These are phyloP conservation scores for Xylaria sp. DNA, from an alignment of 2,329 filamentous ascomycete species.

Conservation along the genomic window DNA sequence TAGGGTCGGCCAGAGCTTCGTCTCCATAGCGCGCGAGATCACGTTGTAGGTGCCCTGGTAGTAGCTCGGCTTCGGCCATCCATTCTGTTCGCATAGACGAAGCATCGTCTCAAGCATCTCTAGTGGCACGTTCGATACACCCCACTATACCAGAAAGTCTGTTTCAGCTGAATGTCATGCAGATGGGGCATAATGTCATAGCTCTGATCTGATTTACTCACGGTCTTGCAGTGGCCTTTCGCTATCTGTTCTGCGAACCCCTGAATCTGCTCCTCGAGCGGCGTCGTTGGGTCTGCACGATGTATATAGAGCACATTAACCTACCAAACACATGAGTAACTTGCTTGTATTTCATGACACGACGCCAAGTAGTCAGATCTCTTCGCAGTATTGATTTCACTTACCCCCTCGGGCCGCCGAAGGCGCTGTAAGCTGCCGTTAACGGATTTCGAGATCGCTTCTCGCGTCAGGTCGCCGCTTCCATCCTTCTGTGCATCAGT, in stretches of 20 bases:
- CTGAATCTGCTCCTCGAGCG: constrained; percentile 52
- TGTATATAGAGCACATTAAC: constrained; percentile 54
- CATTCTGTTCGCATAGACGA: constrained; percentile 49
- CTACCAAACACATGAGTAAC: constrained; percentile 26
- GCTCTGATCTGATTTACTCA: constrained; percentile 39
- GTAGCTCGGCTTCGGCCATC: constrained; percentile 52
- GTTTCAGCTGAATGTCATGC: neutral
- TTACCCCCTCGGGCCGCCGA: constrained; percentile 31
- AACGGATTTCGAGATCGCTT: constrained; percentile 46
- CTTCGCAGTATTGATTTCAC: neutral
- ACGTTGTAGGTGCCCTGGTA: constrained; percentile 57
- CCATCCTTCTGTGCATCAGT: constrained; percentile 47
- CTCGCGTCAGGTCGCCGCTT: constrained; percentile 46
- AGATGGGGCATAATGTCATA: neutral
- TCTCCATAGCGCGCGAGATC: constrained; percentile 52
- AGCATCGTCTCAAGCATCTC: constrained; percentile 49
- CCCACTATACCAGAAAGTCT: constrained; percentile 42
- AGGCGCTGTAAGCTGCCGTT: constrained; percentile 48
- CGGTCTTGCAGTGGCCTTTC: constrained; percentile 43
- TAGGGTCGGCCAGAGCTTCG: constrained; percentile 51
- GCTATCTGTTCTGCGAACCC: constrained; percentile 50
- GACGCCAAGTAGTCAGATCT: neutral
- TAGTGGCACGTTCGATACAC: constrained; percentile 53
- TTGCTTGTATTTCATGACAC: too few relatives aligned
- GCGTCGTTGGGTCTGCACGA: constrained; percentile 49